Evolutionary conservation across 1,284 basidiomycete genomes (phyloP).

Genomic region (Hymenochaete sp.): DNA sequence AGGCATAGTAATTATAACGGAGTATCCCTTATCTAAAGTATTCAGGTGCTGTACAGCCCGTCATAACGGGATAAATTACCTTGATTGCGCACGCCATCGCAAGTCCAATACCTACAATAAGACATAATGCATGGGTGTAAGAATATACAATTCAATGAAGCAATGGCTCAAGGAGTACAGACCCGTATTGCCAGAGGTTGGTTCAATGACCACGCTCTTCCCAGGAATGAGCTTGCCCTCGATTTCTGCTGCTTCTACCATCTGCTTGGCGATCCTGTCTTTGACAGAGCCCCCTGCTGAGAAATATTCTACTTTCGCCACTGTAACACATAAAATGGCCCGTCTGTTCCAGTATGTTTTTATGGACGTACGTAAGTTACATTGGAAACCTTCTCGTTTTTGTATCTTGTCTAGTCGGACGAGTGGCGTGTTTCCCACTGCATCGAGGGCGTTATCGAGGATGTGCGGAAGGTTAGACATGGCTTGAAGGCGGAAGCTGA

Average conservation of each 20-base stretch:
- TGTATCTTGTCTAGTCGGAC: constrained; percentile 81
- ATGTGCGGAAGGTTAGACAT: constrained; percentile 32
- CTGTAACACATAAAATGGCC: constrained; percentile 30
- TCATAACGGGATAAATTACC: constrained; percentile 36
- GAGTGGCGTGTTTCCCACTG: constrained; percentile 87
- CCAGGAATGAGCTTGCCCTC: constrained; percentile 83
- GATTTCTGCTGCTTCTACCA: constrained; percentile 88
- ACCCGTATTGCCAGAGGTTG: constrained; percentile 94
- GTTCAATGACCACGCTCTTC: constrained; percentile 88
- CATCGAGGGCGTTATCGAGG: constrained; percentile 71
- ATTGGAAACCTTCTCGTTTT: constrained; percentile 67
- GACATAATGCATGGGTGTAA: neutral
- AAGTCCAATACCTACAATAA: constrained; percentile 69
- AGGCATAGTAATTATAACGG: constrained; percentile 90
- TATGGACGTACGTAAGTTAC: constrained; percentile 73
- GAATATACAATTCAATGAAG: constrained; percentile 1
- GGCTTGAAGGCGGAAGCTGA: neutral
- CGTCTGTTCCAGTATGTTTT: neutral
- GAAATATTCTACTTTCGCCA: constrained; percentile 87
- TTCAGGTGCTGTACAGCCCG: constrained; percentile 47
- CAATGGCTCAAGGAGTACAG: constrained; percentile 20
- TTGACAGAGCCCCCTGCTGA: constrained; percentile 93
- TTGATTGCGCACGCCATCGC: constrained; percentile 89
- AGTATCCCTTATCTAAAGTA: constrained; percentile 78
- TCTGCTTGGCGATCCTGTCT: constrained; percentile 94